Conservation (phyloP, 805 yeast genomes). For the Candida rishiriensis region DNA sequence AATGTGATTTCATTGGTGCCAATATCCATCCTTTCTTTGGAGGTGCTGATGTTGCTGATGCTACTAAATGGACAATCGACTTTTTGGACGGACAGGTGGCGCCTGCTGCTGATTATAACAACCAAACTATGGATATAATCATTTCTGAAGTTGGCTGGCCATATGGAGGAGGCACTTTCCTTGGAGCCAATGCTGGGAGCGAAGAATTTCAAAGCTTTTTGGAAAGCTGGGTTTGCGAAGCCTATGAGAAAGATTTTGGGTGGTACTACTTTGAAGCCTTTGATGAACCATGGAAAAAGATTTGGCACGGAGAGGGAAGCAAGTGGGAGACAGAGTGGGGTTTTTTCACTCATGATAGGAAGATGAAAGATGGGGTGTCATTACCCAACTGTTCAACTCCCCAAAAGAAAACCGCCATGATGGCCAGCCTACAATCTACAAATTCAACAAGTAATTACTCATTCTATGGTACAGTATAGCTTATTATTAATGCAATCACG, state of each 20-base stretch:
- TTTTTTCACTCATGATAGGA: slow-evolving; percentile 45
- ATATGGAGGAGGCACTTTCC: slow-evolving; percentile 48
- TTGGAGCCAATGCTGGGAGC: slow-evolving; percentile 43
- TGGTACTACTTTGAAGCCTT: slow-evolving; percentile 68
- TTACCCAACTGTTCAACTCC: slow-evolving; percentile 34
- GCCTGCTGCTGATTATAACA: slow-evolving; percentile 30
- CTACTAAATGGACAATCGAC: slow-evolving; percentile 50
- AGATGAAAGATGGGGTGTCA: slow-evolving; percentile 37
- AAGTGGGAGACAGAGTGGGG: slow-evolving; percentile 77
- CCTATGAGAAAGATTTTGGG: slow-evolving; percentile 32
- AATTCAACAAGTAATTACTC: too few relatives aligned
- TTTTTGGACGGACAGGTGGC: slow-evolving; percentile 40
- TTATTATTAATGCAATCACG: too few relatives aligned
- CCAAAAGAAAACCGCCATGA: too few relatives aligned
- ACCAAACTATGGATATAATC: slow-evolving; percentile 29
- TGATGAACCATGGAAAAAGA: slow-evolving; percentile 67
- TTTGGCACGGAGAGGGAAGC: slow-evolving; percentile 43
- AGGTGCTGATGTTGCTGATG: slow-evolving; percentile 44
- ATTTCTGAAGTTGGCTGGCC: slow-evolving; percentile 77
- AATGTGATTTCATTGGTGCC: slow-evolving; percentile 56
- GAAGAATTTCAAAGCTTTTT: slow-evolving; percentile 44
- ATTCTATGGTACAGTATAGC: too few relatives aligned
- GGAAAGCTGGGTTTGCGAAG: slow-evolving; percentile 47
- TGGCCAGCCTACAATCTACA: too few relatives aligned
- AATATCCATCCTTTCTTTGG: slow-evolving; percentile 68